Conservation (phyloP, 1,284 basidiomycete species). For the Golubevia pallescens region DNA sequence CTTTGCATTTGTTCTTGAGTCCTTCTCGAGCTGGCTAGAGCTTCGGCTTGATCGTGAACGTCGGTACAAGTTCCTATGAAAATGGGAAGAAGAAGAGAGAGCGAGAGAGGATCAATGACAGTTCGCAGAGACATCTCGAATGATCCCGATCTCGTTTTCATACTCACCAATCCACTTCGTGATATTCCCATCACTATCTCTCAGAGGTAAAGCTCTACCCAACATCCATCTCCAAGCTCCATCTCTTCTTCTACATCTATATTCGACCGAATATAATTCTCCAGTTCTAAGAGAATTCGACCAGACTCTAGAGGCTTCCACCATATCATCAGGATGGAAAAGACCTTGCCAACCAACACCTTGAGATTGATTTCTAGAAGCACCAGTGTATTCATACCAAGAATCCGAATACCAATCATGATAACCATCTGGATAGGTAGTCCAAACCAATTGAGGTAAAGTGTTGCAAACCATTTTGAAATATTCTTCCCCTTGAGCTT, state of each 20-base stretch:
- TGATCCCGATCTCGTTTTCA: constrained; percentile 6
- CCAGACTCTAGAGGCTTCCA: constrained; percentile 47
- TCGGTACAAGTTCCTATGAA: constrained; percentile 46
- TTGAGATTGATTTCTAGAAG: constrained; percentile 33
- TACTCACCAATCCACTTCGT: constrained; percentile 55
- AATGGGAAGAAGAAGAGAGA: constrained; percentile 3
- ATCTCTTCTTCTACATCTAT: constrained; percentile 52
- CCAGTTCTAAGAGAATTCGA: constrained; percentile 61
- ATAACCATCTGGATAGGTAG: constrained; percentile 52
- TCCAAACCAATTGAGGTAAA: constrained; percentile 63
- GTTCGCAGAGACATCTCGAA: not conserved
- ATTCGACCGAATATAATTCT: constrained; percentile 62
- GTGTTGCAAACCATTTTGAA: constrained; percentile 51
- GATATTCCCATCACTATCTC: constrained; percentile 45
- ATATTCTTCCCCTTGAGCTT: constrained; percentile 26
- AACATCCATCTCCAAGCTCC: constrained; percentile 58
- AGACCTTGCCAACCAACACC: constrained; percentile 61
- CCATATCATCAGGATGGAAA: constrained; percentile 64
- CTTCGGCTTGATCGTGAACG: constrained; percentile 52
- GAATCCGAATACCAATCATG: constrained; percentile 17
- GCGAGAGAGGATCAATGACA: not conserved
- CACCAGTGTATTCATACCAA: constrained; percentile 63
- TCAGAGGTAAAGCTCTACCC: constrained; percentile 54
- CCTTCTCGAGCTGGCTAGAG: constrained; percentile 42
- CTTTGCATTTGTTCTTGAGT: constrained; percentile 46